Evolutionary conservation across 2,329 filamentous ascomycete species (phyloP).

Genomic region (Epichloe gansuensis): DNA sequence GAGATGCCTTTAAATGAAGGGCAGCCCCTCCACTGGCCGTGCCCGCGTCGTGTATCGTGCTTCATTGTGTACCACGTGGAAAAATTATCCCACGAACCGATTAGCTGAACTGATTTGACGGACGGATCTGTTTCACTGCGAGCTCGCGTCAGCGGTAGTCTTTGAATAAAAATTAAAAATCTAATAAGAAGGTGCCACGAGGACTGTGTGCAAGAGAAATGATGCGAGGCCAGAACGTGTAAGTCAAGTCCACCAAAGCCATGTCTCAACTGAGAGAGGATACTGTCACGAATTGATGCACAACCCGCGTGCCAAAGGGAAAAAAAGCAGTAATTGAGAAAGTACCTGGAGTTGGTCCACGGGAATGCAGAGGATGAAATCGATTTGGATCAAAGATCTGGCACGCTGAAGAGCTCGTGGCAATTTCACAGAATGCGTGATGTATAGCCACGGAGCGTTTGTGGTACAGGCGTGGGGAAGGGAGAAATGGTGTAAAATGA

Average conservation of each 20-base stretch:
- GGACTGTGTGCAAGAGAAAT: neutral
- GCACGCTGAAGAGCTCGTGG: neutral
- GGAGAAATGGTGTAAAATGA: neutral
- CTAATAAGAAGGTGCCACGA: neutral
- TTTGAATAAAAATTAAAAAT: too few species aligned
- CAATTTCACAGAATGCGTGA: neutral
- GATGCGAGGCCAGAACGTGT: neutral
- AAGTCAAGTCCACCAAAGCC: neutral
- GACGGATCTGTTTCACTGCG: slow-evolving; percentile 47
- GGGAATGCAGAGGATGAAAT: neutral
- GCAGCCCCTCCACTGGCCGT: slow-evolving; percentile 74
- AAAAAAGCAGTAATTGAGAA: neutral
- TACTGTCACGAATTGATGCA: neutral
- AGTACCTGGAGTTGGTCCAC: neutral
- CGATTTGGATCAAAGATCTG: neutral
- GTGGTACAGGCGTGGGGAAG: neutral
- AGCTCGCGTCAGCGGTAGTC: slow-evolving; percentile 12
- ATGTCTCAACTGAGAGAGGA: neutral
- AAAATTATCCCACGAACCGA: slow-evolving; percentile 97
- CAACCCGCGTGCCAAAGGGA: neutral
- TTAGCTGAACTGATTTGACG: slow-evolving; percentile 60
- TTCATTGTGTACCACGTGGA: slow-evolving; percentile 66
- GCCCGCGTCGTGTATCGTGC: slow-evolving; percentile 61
- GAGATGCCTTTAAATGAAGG: slow-evolving; percentile 78
- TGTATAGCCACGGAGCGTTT: neutral